These are phyloP conservation scores for Rehmannia glutinosa DNA, from an alignment of 257 asterid genomes.

Conservation along the genomic window DNA sequence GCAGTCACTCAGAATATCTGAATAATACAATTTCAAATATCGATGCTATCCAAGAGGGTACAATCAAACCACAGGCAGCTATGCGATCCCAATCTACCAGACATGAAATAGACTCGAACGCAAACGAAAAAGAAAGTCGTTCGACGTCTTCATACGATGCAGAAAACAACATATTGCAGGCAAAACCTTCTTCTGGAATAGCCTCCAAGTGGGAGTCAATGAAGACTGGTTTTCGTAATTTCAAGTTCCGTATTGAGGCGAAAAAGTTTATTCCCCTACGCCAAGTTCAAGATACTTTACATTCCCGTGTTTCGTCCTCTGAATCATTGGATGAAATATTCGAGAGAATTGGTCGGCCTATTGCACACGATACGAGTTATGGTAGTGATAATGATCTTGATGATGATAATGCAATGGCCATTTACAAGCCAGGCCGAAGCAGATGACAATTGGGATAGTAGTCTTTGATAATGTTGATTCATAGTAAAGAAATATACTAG, in stretches of 20 bases:
- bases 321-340: constrained; percentile 69
- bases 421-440: no score
- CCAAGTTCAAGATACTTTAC: constrained; percentile 35
- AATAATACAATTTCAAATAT: no score
- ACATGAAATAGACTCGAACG: constrained; percentile 19
- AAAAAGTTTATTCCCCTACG: constrained; percentile 46
- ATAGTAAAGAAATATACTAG: no score
- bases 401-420: no score
- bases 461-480: no score
- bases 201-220: constrained; percentile 60
- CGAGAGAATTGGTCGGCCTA: constrained; percentile 45
- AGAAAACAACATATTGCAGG: constrained; percentile 9
- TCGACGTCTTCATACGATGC: constrained; percentile 15
- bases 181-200: constrained; percentile 33
- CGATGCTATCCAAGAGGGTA: no score
- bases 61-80: no score
- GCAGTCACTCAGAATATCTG: no score
- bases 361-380: background rate
- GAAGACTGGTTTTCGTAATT: constrained; percentile 46
- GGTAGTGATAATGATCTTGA: no score
- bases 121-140: constrained; percentile 17
- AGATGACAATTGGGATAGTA: no score
- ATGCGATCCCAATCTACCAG: no score
- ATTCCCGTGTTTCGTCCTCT: constrained; percentile 29
- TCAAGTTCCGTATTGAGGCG: constrained; percentile 52